A percentile compares a stretch with the other conserved stretches of the same genome.
These are phyloP conservation scores for Hypoxylon sp. DNA, from an alignment of 2,329 filamentous ascomycete species.

Conservation along the genomic window DNA sequence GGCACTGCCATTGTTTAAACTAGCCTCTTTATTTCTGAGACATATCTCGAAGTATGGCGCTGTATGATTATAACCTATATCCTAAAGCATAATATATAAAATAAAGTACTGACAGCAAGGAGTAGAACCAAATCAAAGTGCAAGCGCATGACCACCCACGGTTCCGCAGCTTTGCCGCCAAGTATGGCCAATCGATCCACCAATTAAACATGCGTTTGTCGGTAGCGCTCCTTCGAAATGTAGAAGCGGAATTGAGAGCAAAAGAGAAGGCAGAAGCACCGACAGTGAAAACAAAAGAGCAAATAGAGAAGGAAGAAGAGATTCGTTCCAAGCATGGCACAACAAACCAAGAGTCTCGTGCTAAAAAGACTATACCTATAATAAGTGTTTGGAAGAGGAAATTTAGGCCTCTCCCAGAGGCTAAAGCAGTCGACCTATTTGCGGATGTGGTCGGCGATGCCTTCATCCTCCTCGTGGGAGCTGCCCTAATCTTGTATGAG, in stretches of 20 bases:
- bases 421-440: slow-evolving; percentile 76
- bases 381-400: slow-evolving; percentile 73
- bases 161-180: slow-evolving; percentile 73
- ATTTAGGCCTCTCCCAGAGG: slow-evolving; percentile 74
- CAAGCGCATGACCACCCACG: slow-evolving; percentile 75
- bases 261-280: slow-evolving; percentile 75
- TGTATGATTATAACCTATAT: slow-evolving; percentile 61
- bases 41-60: slow-evolving; percentile 79
- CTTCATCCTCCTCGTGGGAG: slow-evolving; percentile 74
- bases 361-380: slow-evolving; percentile 52
- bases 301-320: slow-evolving; percentile 68
- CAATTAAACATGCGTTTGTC: slow-evolving; percentile 77
- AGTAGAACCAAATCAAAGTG: slow-evolving; percentile 74
- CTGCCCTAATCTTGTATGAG: slow-evolving; percentile 72
- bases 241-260: slow-evolving; percentile 69
- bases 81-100: slow-evolving; percentile 4
- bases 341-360: slow-evolving; percentile 53
- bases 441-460: slow-evolving; percentile 75
- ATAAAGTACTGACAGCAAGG: slow-evolving; percentile 30
- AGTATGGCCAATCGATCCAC: slow-evolving; percentile 74
- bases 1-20: slow-evolving; percentile 76
- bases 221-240: slow-evolving; percentile 71
- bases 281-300: slow-evolving; percentile 76
- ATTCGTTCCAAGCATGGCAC: slow-evolving; percentile 60
- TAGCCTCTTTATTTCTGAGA: slow-evolving; percentile 73